phyloP scores from a whole-genome alignment of 129 eudicot genomes.

The Pittosporum tobira region DNA sequence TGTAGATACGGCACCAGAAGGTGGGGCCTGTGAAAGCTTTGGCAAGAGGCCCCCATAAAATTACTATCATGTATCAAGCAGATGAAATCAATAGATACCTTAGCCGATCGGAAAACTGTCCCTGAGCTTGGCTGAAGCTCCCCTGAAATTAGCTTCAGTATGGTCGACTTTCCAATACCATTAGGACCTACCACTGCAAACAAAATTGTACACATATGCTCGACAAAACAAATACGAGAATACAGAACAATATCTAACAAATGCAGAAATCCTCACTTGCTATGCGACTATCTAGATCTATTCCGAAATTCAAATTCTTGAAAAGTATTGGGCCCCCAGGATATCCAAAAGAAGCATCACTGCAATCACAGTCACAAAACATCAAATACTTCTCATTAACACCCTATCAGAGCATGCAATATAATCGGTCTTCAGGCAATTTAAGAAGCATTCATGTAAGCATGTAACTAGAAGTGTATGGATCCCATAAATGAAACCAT shows the following conservation, averaged over 20 bases:
- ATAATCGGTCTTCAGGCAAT: background rate
- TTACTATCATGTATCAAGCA: background rate
- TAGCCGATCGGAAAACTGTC: constrained; percentile 93
- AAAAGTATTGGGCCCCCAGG: constrained; percentile 95
- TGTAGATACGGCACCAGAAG: background rate
- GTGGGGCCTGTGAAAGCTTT: background rate
- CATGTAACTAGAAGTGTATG: background rate
- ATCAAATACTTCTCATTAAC: background rate
- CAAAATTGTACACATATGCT: constrained; percentile 12
- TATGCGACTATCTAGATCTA: constrained; percentile 93
- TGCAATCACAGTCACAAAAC: constrained; percentile 26
- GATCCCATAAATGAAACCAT: background rate
- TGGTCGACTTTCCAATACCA: constrained; percentile 97
- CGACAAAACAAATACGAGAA: too few relatives aligned
- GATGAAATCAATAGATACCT: constrained; percentile 34
- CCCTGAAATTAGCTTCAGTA: constrained; percentile 91
- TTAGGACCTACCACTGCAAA: constrained; percentile 98
- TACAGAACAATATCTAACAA: background rate
- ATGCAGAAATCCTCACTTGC: constrained; percentile 65
- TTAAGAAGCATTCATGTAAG: background rate
- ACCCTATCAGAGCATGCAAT: background rate
- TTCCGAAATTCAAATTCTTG: constrained; percentile 87
- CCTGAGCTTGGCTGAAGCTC: constrained; percentile 99
- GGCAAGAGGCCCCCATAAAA: background rate
- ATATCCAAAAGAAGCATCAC: constrained; percentile 98